These are phyloP conservation scores for Teunomyces stri DNA, from an alignment of 805 yeast genomes.

Conservation along the genomic window DNA sequence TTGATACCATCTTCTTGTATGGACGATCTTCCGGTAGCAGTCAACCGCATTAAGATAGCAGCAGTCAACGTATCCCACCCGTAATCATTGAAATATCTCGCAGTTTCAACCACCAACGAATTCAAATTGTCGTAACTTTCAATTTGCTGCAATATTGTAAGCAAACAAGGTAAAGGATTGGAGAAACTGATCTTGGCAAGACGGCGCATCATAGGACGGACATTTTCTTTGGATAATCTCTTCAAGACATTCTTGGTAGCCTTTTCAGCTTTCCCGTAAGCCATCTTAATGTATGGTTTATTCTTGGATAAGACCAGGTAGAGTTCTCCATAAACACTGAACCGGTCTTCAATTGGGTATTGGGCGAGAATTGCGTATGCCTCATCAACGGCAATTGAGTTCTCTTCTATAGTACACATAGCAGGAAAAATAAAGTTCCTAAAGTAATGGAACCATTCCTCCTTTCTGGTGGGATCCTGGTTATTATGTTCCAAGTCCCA, in stretches of 20 bases:
- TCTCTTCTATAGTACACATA: slow-evolving; percentile 49
- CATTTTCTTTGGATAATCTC: slow-evolving; percentile 77
- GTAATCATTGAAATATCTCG: slow-evolving; percentile 67
- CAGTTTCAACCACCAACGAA: slow-evolving; percentile 72
- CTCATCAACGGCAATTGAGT: slow-evolving; percentile 59
- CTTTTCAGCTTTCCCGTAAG: slow-evolving; percentile 68
- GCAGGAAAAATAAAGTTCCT: slow-evolving; percentile 69
- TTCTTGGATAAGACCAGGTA: slow-evolving; percentile 56
- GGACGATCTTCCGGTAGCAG: slow-evolving; percentile 59
- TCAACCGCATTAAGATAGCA: slow-evolving; percentile 67
- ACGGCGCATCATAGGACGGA: slow-evolving; percentile 65
- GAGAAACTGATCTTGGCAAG: slow-evolving; percentile 69
- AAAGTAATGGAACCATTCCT: slow-evolving; percentile 55
- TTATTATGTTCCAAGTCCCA: slow-evolving; percentile 27
- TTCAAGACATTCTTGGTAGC: slow-evolving; percentile 76
- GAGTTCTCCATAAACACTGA: slow-evolving; percentile 78
- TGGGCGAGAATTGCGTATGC: slow-evolving; percentile 52
- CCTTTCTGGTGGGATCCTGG: slow-evolving; percentile 10
- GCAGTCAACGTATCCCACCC: slow-evolving; percentile 85
- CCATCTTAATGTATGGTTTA: slow-evolving; percentile 52
- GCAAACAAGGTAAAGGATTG: slow-evolving; percentile 77
- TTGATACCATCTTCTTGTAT: slow-evolving; percentile 77
- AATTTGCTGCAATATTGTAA: slow-evolving; percentile 71
- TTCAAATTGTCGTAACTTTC: slow-evolving; percentile 91
- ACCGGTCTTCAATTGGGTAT: slow-evolving; percentile 64